Percentiles rank a stretch among this genome's conserved stretches.
These are phyloP conservation scores for Santalum album DNA, from an alignment of 164 flowering plant genomes.

Conservation along the genomic window DNA sequence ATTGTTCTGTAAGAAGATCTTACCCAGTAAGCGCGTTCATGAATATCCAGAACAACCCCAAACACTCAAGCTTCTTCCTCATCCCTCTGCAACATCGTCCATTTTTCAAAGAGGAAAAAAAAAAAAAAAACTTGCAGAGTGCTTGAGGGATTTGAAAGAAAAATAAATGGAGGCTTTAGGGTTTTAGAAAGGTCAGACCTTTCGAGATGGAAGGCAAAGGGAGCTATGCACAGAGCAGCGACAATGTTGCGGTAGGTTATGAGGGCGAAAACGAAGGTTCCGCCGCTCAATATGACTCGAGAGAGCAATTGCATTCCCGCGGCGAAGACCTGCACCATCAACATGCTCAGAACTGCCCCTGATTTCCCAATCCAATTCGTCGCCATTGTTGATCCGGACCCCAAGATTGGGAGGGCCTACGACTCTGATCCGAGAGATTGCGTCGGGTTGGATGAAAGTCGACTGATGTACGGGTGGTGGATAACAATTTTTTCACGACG, in stretches of 20 bases:
- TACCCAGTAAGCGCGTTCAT: constrained; percentile 35
- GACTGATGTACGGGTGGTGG: no score
- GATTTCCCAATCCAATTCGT: constrained; percentile 11
- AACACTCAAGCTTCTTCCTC: constrained; percentile 14
- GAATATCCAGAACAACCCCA: constrained; percentile 35
- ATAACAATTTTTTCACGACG: no score
- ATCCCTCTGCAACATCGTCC: constrained; percentile 21
- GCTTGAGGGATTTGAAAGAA: no score
- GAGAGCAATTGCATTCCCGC: constrained; percentile 43
- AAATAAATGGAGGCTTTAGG: no score
- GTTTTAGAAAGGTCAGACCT: no score
- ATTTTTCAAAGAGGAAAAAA: no score
- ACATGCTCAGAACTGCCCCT: constrained; percentile 23
- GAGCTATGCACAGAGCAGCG: constrained; percentile 39
- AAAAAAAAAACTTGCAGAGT: no score
- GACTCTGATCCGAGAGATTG: no score
- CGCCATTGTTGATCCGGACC: no score
- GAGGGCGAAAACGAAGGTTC: constrained; percentile 42
- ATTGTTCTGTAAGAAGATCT: background rate
- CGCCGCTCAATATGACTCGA: constrained; percentile 23
- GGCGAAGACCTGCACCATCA: constrained; percentile 33
- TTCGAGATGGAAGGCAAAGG: constrained; percentile 38
- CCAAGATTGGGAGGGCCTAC: no score
- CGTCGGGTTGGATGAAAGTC: no score
- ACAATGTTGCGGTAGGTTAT: constrained; percentile 42